Evolutionary conservation across 2,329 filamentous ascomycete genomes (phyloP), one percentile per base, ranked within the genome.

Genomic region (Byssoonygena ceratinophila): DNA sequence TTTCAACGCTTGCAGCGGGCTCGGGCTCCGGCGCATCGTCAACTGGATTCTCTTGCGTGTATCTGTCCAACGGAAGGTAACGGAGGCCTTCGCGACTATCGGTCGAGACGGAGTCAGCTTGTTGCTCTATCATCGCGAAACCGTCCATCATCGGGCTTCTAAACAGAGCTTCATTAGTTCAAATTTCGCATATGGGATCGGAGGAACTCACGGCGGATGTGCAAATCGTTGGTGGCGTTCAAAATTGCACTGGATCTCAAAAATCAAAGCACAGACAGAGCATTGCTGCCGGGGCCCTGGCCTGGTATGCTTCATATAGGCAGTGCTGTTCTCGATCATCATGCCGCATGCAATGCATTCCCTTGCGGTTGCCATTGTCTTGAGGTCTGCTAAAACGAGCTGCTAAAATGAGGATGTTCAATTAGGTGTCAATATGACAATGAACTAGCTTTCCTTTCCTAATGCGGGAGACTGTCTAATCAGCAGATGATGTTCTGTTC

Each of bases 271-370:
- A 14, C 49, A 51, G 12, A 14, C 20, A 12, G 20, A 7, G 49
- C 49, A 51, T 51, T 51, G 40, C 20, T 29, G 40, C 29, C 27
- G 18, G 1, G n/a, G 20, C 2, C 49, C 49, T 2, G 39, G 49
- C 12, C 29, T 51, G 20, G 45, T 45, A 51, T 51, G 49, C 4
- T 45, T 20, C 29, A 51, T 14, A 22, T 45, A 51, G 8, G 29
- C 20, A 22, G 37, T 39, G n/a, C 14, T 22, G n/a, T 29, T 37
- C 9, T 36, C 40, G 14, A 51, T 20, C 18, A 45, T 20, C 16
- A 31, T 7, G 27, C 45, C 29, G 29, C 49, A 51, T 8, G 40
- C 27, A 39, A 51, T 14, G 27, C 49, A 51, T 20, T 51, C 40
- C 40, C 49, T 45, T 40, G 45, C 45, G 49, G 20, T 20, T 51